Base-by-base conservation (phyloP, 208 protist species). In the Crithidia brevicula region DNA sequence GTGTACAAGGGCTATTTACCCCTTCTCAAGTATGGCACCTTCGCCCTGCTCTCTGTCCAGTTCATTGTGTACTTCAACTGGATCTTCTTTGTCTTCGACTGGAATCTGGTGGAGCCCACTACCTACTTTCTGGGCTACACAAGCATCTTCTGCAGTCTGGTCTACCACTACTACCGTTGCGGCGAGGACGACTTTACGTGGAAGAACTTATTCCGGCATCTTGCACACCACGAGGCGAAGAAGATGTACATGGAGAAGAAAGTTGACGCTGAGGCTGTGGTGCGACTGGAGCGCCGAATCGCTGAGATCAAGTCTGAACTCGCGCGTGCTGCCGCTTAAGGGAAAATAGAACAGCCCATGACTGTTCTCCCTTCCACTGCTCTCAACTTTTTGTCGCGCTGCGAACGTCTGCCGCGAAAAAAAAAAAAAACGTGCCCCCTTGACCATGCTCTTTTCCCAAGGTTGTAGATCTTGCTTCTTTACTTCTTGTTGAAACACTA, bases 71-170 rank as follows among this genome's bases (percentile, higher is more conserved):
- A 90, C 58, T 90, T 93, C 62, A 82, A 86, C 67, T 93, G 87
- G 87, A 85, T 94, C 34, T 96, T 96, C 53, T 66, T 96, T 27
- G 79, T 93, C 11, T 96, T 96, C 54, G 91, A 96, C 52, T 96
- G 91, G 91, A 93, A 94, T 66, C 50, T 93, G 47, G 81, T 94
- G 15, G 91, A 96, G 60, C 91, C 91, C 15, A 89, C 85, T 25
- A 96, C 91, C 11, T 96, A 90, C 71, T 96, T 96, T 51, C 13
- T 96, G 20, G 79, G 69, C 28, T 89, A 94, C 74, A 88, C 86
- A 1, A 75, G 68, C 27, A 81, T 92, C 20, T 91, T 82, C 53
- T 51, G 42, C 23, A 78, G 79, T 38, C 40, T 93, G 30, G 80
- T 92, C 9, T 93, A 88, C 69, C 83, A 95, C 77, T 92, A 82